Percentiles rank a stretch among this genome's conserved stretches.
phyloP scores from a whole-genome alignment of 345 rosid species.

The Diplotaxis tenuifolia region DNA sequence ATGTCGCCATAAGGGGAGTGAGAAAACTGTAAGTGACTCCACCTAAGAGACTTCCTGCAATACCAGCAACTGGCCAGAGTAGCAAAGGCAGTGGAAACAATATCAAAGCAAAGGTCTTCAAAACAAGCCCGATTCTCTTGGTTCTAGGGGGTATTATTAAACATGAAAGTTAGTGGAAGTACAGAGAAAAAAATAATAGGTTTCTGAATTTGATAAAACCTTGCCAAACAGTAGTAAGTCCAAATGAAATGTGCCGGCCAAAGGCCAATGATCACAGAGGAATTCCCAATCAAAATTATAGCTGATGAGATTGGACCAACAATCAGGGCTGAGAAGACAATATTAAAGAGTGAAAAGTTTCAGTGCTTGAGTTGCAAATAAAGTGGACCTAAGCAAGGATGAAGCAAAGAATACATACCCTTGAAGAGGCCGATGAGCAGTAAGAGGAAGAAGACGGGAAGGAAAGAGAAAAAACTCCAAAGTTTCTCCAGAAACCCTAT shows the following conservation, averaged over 20 bases:
- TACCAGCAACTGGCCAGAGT: slow-evolving; percentile 67
- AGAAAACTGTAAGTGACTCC: slow-evolving; percentile 77
- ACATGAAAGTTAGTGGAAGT: neutral
- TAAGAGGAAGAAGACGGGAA: slow-evolving; percentile 69
- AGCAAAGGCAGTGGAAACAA: slow-evolving; percentile 62
- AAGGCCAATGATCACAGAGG: slow-evolving; percentile 63
- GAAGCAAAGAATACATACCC: slow-evolving; percentile 5
- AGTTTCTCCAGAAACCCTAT: slow-evolving; percentile 57
- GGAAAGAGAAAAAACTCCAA: slow-evolving; percentile 66
- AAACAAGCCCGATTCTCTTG: slow-evolving; percentile 62
- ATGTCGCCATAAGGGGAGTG: slow-evolving; percentile 72
- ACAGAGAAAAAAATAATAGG: neutral
- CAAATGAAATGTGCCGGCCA: slow-evolving; percentile 81
- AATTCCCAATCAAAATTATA: slow-evolving; percentile 53
- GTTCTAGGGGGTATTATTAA: slow-evolving; percentile 43
- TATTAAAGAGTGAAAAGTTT: neutral
- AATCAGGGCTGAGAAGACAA: slow-evolving; percentile 43
- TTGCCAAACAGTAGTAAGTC: slow-evolving; percentile 71
- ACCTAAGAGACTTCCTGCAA: slow-evolving; percentile 65
- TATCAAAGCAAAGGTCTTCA: slow-evolving; percentile 59
- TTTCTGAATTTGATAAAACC: slow-evolving; percentile 36
- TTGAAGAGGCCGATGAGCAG: slow-evolving; percentile 52
- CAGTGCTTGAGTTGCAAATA: neutral
- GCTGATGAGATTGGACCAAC: slow-evolving; percentile 54
- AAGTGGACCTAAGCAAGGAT: neutral